Evolutionary conservation across 768 basidiomycete genomes (phyloP).

Genomic region (Sarcomyxa edulis): DNA sequence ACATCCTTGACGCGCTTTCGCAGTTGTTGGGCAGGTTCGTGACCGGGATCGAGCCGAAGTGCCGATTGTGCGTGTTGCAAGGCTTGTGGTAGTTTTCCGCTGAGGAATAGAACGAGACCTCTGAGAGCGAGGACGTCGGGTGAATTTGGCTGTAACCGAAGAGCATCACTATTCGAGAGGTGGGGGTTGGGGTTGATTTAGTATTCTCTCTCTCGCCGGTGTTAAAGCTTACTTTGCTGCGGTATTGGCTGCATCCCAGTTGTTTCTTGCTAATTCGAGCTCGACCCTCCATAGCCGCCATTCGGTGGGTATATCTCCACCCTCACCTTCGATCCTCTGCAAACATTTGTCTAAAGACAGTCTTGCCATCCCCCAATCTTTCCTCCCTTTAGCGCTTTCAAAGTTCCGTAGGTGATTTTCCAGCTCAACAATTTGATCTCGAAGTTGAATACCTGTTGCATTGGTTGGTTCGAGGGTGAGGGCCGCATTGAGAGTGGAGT

Average conservation of each 20-base stretch:
- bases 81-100: constrained; percentile 64
- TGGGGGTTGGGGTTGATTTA: no score
- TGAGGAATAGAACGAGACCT: constrained; percentile 74
- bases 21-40: constrained; percentile 62
- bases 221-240: constrained; percentile 67
- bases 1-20: constrained; percentile 80
- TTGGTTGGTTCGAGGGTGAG: constrained; percentile 62
- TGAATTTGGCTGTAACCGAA: constrained; percentile 66
- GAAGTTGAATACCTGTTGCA: constrained; percentile 51
- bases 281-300: constrained; percentile 82
- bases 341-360: constrained; percentile 78
- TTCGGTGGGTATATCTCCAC: constrained; percentile 66
- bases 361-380: constrained; percentile 75
- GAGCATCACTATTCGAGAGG: constrained; percentile 73
- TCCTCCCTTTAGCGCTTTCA: constrained; percentile 45
- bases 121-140: constrained; percentile 77
- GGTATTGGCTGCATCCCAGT: constrained; percentile 67
- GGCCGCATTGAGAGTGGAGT: constrained; percentile 58
- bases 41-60: constrained; percentile 73
- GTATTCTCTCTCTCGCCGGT: no score
- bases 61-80: constrained; percentile 68
- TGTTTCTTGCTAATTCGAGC: constrained; percentile 65
- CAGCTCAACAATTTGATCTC: constrained; percentile 54
- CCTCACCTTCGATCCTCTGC: constrained; percentile 70
- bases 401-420: constrained; percentile 65